Evolutionary conservation across 345 rosid genomes (phyloP), one percentile per base, ranked within the genome.

Genomic region (Hibiscus tridactylites): DNA sequence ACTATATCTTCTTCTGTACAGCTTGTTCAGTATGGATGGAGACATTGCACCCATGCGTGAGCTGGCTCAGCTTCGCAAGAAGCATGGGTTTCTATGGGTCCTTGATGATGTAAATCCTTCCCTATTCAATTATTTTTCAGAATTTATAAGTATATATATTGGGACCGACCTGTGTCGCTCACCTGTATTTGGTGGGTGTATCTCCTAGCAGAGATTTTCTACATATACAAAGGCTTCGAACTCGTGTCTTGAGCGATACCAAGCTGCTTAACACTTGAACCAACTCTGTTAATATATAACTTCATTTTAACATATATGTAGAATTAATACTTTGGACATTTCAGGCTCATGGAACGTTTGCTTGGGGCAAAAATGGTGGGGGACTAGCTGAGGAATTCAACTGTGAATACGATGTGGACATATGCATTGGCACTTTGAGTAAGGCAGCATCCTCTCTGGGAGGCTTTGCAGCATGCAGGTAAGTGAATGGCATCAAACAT

Each of bases 21-120:
- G 98, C 78, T 84, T 94, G 84, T 94, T 94, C 77, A 94, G 98
- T 66, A 94, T 91, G 98, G 98, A 94, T 72, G 98, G 97, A 72
- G 98, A 94, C 82, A 90, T 91, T 84, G 98, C 96, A 76, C 98
- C 97, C 24, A 81, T 90, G 85, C 74, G 69, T 49, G 91, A 91
- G 79, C 93, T 94, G 60, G 87, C 76, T 57, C 65, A 77, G 75
- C 97, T 94, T 71, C 87, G 93, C 33, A 79, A 77, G 83, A 85
- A 78, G 74, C 90, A 91, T 87, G 88, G 87, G 5, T 94, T 90
- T 85, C 50, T 94, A 72, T 81, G 88, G 60, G 93, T 87, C 78
- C 84, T 91, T 69, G 98, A 94, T 82, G 98, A 94, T 76, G 98
- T 94, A 80, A 85, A 91, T 76, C n/a, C 68, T 56, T 5, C 3